A percentile compares a stretch with the other conserved stretches of the same genome.
Evolutionary conservation across 2,329 filamentous ascomycete species (phyloP).

Genomic region (Venturia nashicola): DNA sequence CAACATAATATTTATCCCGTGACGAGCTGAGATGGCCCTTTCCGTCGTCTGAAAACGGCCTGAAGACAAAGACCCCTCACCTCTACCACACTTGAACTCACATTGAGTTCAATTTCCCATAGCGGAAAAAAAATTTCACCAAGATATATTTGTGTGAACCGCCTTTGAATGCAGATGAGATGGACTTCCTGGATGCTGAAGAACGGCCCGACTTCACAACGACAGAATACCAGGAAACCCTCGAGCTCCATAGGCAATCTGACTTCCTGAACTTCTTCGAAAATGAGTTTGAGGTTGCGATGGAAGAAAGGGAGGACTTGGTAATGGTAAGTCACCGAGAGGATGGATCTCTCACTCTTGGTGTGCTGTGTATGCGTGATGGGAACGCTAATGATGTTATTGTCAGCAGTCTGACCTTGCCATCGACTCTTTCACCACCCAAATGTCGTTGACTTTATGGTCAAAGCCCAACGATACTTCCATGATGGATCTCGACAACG

Average conservation of each 20-base stretch:
- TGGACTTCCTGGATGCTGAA: not conserved
- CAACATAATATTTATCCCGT: not conserved
- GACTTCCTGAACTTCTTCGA: not conserved
- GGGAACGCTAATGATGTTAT: not conserved
- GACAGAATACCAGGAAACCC: not conserved
- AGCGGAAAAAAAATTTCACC: not conserved
- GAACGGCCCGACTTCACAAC: not conserved
- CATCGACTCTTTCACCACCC: not conserved
- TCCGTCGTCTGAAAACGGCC: not conserved
- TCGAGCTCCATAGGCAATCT: not conserved
- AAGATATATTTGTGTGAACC: not conserved
- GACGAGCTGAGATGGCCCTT: not conserved
- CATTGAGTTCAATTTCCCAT: no score
- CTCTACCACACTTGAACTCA: not conserved
- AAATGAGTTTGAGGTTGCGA: not conserved
- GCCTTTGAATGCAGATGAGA: not conserved
- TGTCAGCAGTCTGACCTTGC: not conserved
- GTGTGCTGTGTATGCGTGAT: not conserved
- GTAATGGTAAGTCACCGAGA: not conserved
- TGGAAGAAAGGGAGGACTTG: not conserved
- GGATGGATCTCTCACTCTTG: not conserved
- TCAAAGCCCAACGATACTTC: not conserved
- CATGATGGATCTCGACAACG: not conserved
- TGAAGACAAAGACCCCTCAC: not conserved
- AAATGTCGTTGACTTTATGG: not conserved